Evolutionary conservation across 768 basidiomycete genomes (phyloP), one percentile per base, ranked within the genome.

Genomic region (Kwoniella newhampshirensis): DNA sequence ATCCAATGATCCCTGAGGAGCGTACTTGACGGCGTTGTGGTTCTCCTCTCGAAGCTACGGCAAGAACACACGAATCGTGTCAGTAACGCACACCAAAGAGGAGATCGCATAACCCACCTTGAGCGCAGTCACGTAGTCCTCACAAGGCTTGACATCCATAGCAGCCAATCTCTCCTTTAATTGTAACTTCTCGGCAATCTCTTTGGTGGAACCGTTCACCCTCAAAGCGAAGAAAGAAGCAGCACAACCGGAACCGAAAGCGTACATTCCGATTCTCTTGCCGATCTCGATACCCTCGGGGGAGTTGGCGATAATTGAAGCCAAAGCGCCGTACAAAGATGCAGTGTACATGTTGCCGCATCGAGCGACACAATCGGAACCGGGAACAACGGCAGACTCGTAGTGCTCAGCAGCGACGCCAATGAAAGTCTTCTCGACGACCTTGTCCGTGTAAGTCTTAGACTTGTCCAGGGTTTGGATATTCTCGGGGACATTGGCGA

Each of bases 281-380:
- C 84, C 86, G 60, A 64, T 66, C 60, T 62, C 41, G 57, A 71
- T 51, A 93, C 81, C 63, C 84, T 89, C 86, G 67, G 86, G 84
- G 36, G 89, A 83, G 23, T 81, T 81, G 42, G 88, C 83, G 40
- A 99, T 73, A 26, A 98, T 81, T 7, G 89, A 91, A 36, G 93
- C 88, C 58, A 99, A 85, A 65, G 91, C 92, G 42, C 91, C 92
- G 75, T 93, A 98, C 11, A 99, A 81, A 15, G 91, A 93, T 13
- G 87, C 96, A 12, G 96, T 94, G 82, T 99, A 97, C 87, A 92
- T 94, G 85, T 99, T 98, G 13, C 96, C 96, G 63, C 94, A 84
- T 42, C 92, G 86, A 73, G 85, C 84, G 25, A 92, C 91, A 80
- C 87, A 88, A 54, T 86, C 84, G 85, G 94, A 92, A 23, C 81